Conservation (phyloP, 1,284 basidiomycete species). For the Serendipita sp. region DNA sequence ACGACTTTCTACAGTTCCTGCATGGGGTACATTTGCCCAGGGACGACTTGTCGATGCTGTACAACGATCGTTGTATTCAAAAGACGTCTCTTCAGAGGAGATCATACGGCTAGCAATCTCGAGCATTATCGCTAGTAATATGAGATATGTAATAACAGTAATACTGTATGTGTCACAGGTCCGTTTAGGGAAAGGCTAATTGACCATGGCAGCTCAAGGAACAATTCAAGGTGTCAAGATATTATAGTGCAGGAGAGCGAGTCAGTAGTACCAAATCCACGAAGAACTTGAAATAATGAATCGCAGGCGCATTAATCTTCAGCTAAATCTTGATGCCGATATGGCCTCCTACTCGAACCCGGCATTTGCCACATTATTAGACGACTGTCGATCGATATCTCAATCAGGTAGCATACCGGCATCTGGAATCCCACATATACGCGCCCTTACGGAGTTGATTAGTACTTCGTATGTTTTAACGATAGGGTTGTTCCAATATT, state of each 20-base stretch:
- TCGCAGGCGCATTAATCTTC: background rate
- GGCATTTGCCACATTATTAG: background rate
- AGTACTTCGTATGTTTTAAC: background rate
- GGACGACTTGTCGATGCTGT: background rate
- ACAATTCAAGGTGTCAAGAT: background rate
- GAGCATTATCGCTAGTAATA: background rate
- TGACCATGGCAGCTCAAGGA: background rate
- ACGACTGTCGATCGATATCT: background rate
- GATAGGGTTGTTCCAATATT: too few relatives aligned
- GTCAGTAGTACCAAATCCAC: background rate
- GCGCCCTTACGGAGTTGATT: background rate
- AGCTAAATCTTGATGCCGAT: conserved; percentile 1
- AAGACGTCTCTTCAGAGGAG: background rate
- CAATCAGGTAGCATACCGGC: background rate
- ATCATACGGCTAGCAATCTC: background rate
- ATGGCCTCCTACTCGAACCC: conserved; percentile 1
- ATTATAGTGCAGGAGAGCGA: background rate
- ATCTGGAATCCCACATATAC: background rate
- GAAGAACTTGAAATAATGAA: background rate
- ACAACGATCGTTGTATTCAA: background rate
- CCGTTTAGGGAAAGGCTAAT: background rate
- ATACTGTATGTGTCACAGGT: background rate
- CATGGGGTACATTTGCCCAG: conserved; percentile 3
- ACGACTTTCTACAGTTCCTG: background rate
- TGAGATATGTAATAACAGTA: background rate